Evolutionary conservation across 768 basidiomycete genomes (phyloP), one percentile per base, ranked within the genome.

Genomic region (Pisolithus sp.): DNA sequence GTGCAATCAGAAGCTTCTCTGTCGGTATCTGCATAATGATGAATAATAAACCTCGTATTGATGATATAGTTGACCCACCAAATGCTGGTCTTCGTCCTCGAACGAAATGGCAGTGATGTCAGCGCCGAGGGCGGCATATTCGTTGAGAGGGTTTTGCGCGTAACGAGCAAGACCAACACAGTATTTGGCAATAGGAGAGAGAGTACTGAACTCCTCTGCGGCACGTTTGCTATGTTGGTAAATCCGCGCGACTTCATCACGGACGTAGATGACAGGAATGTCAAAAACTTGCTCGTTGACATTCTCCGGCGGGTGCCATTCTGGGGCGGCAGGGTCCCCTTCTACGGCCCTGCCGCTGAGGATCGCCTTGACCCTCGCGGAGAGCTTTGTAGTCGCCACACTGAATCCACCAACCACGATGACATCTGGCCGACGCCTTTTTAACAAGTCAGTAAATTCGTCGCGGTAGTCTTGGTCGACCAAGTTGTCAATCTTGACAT

Each of bases 111-210:
- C 85, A 2, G 82, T 73, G 46, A 98, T 83, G 67, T 96, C 92
- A 10, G 78, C 56, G 3, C 94, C 95, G 37, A 98, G 72, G 1
- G 94, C 91, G 17, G 90, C 88, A 64, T 89, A 94, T 66, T 98
- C 96, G 62, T 91, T 95, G 59, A 98, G 68, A 2, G 96, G 96
- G 62, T 84, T 95, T 70, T 98, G 96, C 5, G 81, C 77, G 61
- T 93, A 98, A 52, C 96, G 83, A 37, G 93, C 94, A 57, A 99
- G 73, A 48, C 92, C 96, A 45, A 98, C 77, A 62, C 95, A 97
- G 63, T 97, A 99, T 67, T 90, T 89, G 31, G 85, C 87, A 43
- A 85, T 83, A 4, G 80, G 71, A 0, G 90, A 81, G 40, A 95
- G 72, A 0, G 85, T 75, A 45, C 83, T 82, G 62, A 91, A 93